Base-by-base conservation (phyloP, 2,329 filamentous ascomycete species). In the Stagonosporopsis tanaceti region DNA sequence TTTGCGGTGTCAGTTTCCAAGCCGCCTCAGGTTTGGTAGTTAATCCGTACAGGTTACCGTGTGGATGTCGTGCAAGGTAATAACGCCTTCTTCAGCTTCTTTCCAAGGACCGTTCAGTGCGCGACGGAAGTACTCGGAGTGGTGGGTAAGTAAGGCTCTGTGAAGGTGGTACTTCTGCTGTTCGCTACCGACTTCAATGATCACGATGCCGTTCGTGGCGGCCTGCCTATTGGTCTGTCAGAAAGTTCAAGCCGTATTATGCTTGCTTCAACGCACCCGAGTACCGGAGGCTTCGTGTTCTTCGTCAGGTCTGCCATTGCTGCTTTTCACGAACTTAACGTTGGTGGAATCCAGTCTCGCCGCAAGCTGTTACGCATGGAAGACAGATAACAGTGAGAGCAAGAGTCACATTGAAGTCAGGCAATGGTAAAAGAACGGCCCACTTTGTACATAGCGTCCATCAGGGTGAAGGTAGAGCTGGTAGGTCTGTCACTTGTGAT, bases 111-210 rank as follows among this genome's bases (percentile, higher is more conserved):
- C 53, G 8, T 35, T 35, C 6, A 67, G 38, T 3, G 64, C 63
- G 1, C 54, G 59, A 11, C 53, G 41, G 35, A 66, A 68, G 44
- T 62, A 68, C 0, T 54, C 60, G 0, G 61, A 64, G 17, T 62
- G 52, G 11, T 59, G 39, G 4, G 20, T 35, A 0, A 69, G 42
- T 1, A 66, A 17, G 3, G 30, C 42, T 32, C 61, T 60, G 46
- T 68, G 63, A 5, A 63, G 38, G 8, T 50, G 11, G 40, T 56
- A 64, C 12, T 37, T 53, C n/a, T 24, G 53, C 3, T 25, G 34
- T 4, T 63, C 40, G 2, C 46, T 37, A 4, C 61, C 63, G 9
- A 67, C 39, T 25, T 54, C 46, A 35, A 65, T 15, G 3, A 38
- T 15, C 14, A 60, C 40, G 8, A 32, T 20, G 27, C 11, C 42